Evolutionary conservation across 108 stramenopile genomes (phyloP), one percentile per base, ranked within the genome.

Genomic region (Skeletonema grethae): DNA sequence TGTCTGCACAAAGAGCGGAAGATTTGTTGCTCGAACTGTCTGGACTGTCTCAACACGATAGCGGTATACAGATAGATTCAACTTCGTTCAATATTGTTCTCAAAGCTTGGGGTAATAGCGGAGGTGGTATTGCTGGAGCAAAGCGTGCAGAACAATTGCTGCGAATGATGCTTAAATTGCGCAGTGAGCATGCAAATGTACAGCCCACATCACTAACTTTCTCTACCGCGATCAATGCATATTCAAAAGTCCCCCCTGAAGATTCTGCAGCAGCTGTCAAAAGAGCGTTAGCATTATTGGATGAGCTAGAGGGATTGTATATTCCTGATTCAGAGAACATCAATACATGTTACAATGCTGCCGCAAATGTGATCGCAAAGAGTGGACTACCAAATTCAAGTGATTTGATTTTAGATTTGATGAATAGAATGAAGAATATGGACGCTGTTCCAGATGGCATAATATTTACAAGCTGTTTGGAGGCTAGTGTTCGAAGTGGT

Each of bases 31-130:
- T 84, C 0, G 8, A 56, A 70, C 69, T 84, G 77, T 80, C 79
- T 3, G 75, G 57, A 31, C 32, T 53, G 29, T 67, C 77, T 20
- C 57, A 78, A 50, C n/a, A 22, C 13, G 18, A 67, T 32, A 36
- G 24, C 13, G 39, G 34, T 22, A 38, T 69, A 10, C 58, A 41
- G 36, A 56, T 81, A 25, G 41, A 53, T 28, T 43, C 77, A 10
- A 77, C 61, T 12, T 77, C 80, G 20, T 82, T 85, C 60, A 85
- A 85, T 65, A 77, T 65, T 48, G 78, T 79, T 15, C 50, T 84
- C 30, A 75, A 76, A 25, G 77, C 80, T 25, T 82, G 81, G 80
- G 38, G 56, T 31, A 78, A 72, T 60, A 72, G 71, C 45, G 76
- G 76, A 57, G 67, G 61, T 5, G 71, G 75, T 24, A 60, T 64